A percentile compares a stretch with the other conserved stretches of the same genome.
phyloP scores from a whole-genome alignment of 805 yeast species.

The Candida glaebosa region DNA sequence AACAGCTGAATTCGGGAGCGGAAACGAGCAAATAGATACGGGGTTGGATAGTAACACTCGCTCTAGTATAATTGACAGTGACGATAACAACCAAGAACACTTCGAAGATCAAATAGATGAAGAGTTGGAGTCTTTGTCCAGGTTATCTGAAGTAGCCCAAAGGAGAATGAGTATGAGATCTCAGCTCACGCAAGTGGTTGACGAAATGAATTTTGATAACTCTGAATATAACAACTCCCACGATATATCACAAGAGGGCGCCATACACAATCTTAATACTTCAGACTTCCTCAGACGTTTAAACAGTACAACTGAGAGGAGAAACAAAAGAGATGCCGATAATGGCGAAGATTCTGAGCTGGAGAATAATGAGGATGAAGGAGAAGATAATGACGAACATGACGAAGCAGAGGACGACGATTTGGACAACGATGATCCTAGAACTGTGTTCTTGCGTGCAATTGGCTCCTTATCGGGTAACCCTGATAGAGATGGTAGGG shows the following conservation, averaged over 20 bases:
- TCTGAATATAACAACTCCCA: not conserved
- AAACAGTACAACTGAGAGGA: slow-evolving; percentile 11
- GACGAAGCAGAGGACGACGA: slow-evolving; percentile 17
- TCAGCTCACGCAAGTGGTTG: slow-evolving; percentile 1
- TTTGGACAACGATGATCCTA: slow-evolving; percentile 17
- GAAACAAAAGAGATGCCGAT: slow-evolving; percentile 19
- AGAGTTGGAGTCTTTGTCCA: slow-evolving; percentile 26
- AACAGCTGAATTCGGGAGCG: not conserved
- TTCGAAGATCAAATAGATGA: slow-evolving; percentile 9
- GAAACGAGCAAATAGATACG: not conserved
- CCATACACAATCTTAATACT: not conserved
- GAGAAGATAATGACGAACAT: slow-evolving; percentile 12
- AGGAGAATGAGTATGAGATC: slow-evolving; percentile 11
- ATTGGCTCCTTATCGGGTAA: slow-evolving; percentile 18
- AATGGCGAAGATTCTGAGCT: slow-evolving; percentile 12
- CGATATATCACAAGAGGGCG: not conserved
- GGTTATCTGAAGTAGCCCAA: slow-evolving; percentile 38
- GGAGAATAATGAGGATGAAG: slow-evolving; percentile 18
- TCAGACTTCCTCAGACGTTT: not conserved
- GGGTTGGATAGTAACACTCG: slow-evolving; percentile 5
- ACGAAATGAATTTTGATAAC: slow-evolving; percentile 1
- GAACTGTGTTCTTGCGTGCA: slow-evolving; percentile 24
- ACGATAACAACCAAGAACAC: not conserved
- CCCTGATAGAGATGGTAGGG: slow-evolving; percentile 17
- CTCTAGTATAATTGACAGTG: not conserved